These are phyloP conservation scores for Spizellomyces punctatus DNA, from an alignment of 192 early-diverging fungal species.

Conservation along the genomic window DNA sequence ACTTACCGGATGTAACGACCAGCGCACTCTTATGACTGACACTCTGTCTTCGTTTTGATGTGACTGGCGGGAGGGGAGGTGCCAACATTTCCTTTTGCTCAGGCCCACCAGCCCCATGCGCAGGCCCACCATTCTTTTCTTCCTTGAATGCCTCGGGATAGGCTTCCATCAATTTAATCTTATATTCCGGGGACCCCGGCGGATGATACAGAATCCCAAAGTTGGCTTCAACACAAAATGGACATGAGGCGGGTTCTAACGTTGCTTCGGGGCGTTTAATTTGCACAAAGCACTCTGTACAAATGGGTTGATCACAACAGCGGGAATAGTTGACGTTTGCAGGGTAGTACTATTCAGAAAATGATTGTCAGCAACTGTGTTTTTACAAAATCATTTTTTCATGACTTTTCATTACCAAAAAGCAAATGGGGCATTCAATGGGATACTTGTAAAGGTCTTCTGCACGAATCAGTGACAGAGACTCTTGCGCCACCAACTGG, in stretches of 20 bases:
- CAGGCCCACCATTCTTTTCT: background rate
- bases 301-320: slow-evolving; percentile 95
- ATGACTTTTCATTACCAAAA: slow-evolving; percentile 64
- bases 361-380: background rate
- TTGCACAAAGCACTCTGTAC: slow-evolving; percentile 97
- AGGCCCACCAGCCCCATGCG: background rate
- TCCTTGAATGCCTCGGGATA: slow-evolving; percentile 3
- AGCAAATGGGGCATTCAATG: slow-evolving; percentile 96
- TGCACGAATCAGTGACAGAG: slow-evolving; percentile 1
- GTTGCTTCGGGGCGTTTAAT: slow-evolving; percentile 77
- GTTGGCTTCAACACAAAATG: slow-evolving; percentile 85
- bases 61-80: background rate
- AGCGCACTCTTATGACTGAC: slow-evolving; percentile 23
- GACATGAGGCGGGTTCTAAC: slow-evolving; percentile 76
- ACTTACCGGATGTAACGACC: slow-evolving; percentile 42
- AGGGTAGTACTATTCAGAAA: slow-evolving; percentile 75
- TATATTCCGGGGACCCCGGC: slow-evolving; percentile 19
- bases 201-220: slow-evolving; percentile 78
- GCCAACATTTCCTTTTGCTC: background rate
- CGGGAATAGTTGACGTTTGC: slow-evolving; percentile 88
- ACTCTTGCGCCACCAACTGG: slow-evolving; percentile 12
- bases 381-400: background rate
- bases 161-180: slow-evolving; percentile 14
- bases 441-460: slow-evolving; percentile 48
- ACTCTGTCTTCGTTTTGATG: slow-evolving; percentile 31